phyloP scores from a whole-genome alignment of 1,139 yeast genomes.

The Pichia norvegensis region DNA sequence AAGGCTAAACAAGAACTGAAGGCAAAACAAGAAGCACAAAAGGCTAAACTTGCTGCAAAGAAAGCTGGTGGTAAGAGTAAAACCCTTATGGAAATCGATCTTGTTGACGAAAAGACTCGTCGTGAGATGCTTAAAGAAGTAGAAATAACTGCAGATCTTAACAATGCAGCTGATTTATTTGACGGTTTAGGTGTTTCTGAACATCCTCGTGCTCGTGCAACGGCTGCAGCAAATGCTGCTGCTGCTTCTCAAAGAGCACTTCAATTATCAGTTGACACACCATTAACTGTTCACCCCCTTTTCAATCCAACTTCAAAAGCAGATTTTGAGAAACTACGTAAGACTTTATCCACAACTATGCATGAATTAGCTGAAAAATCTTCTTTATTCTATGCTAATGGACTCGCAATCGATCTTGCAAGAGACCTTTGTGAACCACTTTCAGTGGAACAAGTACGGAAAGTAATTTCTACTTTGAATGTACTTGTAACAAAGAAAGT shows the following conservation, averaged over 20 bases:
- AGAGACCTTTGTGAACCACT: constrained; percentile 81
- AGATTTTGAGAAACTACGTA: constrained; percentile 79
- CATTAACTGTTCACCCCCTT: constrained; percentile 65
- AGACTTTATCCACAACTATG: constrained; percentile 63
- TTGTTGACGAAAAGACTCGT: constrained; percentile 58
- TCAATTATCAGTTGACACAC: constrained; percentile 53
- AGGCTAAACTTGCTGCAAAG: constrained; percentile 14
- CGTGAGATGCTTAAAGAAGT: constrained; percentile 69
- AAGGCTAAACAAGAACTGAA: constrained; percentile 15
- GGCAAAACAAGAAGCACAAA: constrained; percentile 23
- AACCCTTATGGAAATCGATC: constrained; percentile 47
- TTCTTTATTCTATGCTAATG: constrained; percentile 59
- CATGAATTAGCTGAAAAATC: constrained; percentile 57
- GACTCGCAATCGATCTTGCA: constrained; percentile 75
- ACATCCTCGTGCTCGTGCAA: constrained; percentile 60
- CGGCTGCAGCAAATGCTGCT: background rate
- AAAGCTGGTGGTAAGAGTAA: constrained; percentile 19
- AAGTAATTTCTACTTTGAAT: constrained; percentile 76
- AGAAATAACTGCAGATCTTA: constrained; percentile 77
- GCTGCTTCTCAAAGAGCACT: constrained; percentile 25
- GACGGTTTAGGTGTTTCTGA: constrained; percentile 71
- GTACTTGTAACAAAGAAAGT: constrained; percentile 81
- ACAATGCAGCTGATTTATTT: constrained; percentile 87
- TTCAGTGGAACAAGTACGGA: constrained; percentile 73
- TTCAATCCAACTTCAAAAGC: constrained; percentile 74